Percentiles rank a stretch among this genome's conserved stretches.
These are phyloP conservation scores for Teratosphaeria zuluensis DNA, from an alignment of 2,329 filamentous ascomycete species.

Conservation along the genomic window DNA sequence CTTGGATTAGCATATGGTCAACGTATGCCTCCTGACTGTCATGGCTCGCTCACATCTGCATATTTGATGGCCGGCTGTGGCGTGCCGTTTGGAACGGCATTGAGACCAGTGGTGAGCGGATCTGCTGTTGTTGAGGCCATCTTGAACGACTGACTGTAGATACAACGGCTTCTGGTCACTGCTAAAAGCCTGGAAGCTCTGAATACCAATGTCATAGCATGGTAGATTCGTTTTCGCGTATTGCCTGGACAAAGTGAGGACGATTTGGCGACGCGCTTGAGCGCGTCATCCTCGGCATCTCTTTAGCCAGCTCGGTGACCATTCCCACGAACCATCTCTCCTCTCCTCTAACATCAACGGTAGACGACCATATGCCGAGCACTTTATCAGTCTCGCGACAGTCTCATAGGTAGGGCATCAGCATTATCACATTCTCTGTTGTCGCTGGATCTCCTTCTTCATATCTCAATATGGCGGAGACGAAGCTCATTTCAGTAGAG, in stretches of 20 bases:
- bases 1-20: conserved; percentile 2
- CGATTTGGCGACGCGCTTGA: neutral
- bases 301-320: neutral
- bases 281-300: neutral
- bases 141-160: neutral
- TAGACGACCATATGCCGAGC: neutral
- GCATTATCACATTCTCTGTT: neutral
- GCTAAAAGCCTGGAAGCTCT: neutral
- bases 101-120: conserved; percentile 16
- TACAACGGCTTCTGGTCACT: neutral
- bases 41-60: conserved; percentile 32
- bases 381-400: neutral
- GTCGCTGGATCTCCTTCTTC: neutral
- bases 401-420: neutral
- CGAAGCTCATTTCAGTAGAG: conserved; percentile 12
- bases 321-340: neutral
- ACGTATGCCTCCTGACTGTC: conserved; percentile 1
- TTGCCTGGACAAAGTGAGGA: neutral
- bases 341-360: neutral
- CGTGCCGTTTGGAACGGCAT: conserved; percentile 8
- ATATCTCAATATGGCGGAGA: conserved; percentile 6
- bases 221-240: neutral
- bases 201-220: neutral
- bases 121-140: conserved; percentile 2
- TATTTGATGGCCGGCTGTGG: conserved; percentile 25